Conservation (phyloP, 2,329 filamentous ascomycete genomes). For the Fusarium pilosicola region DNA sequence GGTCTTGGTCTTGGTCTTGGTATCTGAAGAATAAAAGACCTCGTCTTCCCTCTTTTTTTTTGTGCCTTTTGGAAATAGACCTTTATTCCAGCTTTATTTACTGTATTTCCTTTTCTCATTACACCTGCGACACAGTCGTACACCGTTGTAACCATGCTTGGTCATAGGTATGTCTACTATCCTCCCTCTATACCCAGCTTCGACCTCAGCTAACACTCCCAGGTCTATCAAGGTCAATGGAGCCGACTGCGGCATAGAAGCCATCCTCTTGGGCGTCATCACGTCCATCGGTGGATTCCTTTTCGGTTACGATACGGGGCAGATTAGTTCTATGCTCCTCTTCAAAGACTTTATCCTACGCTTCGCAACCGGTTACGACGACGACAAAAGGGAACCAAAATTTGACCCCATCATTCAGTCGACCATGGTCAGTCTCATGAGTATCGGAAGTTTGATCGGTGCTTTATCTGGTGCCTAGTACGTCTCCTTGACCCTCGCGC, state of each 20-base stretch:
- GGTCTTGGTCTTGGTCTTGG: not conserved
- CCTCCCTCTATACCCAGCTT: not conserved
- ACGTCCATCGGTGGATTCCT: constrained; percentile 70
- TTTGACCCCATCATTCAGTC: constrained; percentile 58
- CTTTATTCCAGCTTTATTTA: constrained; percentile 11
- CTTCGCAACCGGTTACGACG: constrained; percentile 60
- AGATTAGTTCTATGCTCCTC: constrained; percentile 63
- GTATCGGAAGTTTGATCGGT: constrained; percentile 65
- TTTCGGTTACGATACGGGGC: constrained; percentile 72
- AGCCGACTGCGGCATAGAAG: constrained; percentile 54
- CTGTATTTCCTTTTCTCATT: constrained; percentile 1
- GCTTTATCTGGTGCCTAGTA: constrained; percentile 62
- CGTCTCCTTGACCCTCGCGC: constrained; percentile 3
- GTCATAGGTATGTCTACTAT: constrained; percentile 32
- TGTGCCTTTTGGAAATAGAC: constrained; percentile 10
- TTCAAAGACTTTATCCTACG: constrained; percentile 65
- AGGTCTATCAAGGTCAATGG: constrained; percentile 56
- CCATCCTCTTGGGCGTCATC: constrained; percentile 58
- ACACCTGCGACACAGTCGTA: constrained; percentile 21
- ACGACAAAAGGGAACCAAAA: too few species aligned
- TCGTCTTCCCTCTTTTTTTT: constrained; percentile 21
- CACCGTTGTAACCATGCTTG: constrained; percentile 35
- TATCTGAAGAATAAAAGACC: constrained; percentile 32
- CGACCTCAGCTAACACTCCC: not conserved
- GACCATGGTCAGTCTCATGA: constrained; percentile 66